These are phyloP conservation scores for Penicillium steckii DNA, from an alignment of 495 filamentous ascomycete species.

Conservation along the genomic window DNA sequence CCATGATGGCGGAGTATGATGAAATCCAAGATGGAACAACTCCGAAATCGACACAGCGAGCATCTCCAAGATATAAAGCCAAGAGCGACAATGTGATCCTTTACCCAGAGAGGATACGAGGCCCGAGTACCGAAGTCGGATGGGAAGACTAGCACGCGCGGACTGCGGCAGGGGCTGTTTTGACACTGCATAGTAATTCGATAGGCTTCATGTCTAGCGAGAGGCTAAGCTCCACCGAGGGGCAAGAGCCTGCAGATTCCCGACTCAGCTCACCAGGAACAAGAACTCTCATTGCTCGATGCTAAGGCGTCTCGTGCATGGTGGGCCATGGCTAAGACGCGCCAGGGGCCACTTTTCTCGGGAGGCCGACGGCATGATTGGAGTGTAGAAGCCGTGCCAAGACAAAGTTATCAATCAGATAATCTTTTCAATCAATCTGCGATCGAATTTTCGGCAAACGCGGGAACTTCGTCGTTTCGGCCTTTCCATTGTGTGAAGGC, in stretches of 20 bases:
- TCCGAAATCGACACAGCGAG: neutral
- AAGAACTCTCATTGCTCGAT: neutral
- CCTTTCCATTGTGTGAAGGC: neutral
- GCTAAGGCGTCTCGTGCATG: neutral
- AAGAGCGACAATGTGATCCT: neutral
- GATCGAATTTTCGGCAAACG: neutral
- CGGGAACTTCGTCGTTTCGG: neutral
- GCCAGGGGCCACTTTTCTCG: neutral
- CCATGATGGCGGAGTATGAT: conserved; percentile 4
- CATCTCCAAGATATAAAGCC: neutral
- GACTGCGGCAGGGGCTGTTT: conserved; percentile 5
- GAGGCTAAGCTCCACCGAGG: neutral
- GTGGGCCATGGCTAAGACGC: conserved; percentile 1
- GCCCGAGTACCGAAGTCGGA: conserved; percentile 8
- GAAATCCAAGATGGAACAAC: neutral
- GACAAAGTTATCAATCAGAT: conserved; percentile 1
- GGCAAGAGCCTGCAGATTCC: neutral
- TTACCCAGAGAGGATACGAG: neutral
- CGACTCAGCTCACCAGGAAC: conserved; percentile 1
- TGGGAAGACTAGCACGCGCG: conserved; percentile 1
- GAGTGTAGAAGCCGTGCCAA: neutral
- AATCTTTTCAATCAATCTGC: neutral
- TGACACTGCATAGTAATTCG: neutral
- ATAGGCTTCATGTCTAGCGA: neutral
- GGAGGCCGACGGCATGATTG: neutral